Evolutionary conservation across 495 filamentous ascomycete genomes (phyloP).

Genomic region (Trichoderma virens): DNA sequence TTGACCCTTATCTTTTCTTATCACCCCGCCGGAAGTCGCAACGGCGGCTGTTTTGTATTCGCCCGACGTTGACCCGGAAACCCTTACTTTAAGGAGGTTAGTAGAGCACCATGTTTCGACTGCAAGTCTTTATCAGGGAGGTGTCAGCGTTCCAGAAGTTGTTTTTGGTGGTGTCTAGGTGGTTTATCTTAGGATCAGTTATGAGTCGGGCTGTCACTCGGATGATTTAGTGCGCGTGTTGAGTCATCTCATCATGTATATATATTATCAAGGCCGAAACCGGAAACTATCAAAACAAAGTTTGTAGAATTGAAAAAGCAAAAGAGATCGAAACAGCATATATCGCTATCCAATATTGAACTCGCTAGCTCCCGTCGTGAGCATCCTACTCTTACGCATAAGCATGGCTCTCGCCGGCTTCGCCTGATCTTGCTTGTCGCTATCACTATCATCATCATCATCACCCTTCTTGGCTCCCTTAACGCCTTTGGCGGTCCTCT

Average conservation of each 20-base stretch:
- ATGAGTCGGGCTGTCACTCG: no score
- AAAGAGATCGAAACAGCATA: neutral
- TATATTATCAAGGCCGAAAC: neutral
- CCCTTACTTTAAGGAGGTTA: neutral
- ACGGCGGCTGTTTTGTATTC: neutral
- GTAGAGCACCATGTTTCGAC: neutral
- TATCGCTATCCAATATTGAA: slow-evolving; percentile 71
- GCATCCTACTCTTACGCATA: slow-evolving; percentile 70
- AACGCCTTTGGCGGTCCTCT: slow-evolving; percentile 15
- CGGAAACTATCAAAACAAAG: no score
- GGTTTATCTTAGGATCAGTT: neutral
- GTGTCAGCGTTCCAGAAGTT: neutral
- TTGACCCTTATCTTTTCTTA: slow-evolving; percentile 1
- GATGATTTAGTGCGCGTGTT: no score
- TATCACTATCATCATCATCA: slow-evolving; percentile 33
- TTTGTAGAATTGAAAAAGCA: no score
- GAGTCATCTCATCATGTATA: neutral
- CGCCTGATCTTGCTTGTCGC: slow-evolving; percentile 43
- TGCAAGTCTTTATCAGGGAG: neutral
- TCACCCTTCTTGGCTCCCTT: slow-evolving; percentile 14
- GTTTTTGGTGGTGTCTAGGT: neutral
- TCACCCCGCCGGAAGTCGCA: slow-evolving; percentile 8
- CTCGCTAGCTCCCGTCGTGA: slow-evolving; percentile 68
- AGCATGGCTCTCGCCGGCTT: slow-evolving; percentile 22
- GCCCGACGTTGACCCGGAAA: slow-evolving; percentile 3